These are phyloP conservation scores for Dictyostelium purpureum DNA, from an alignment of 78 protist species.

Conservation along the genomic window DNA sequence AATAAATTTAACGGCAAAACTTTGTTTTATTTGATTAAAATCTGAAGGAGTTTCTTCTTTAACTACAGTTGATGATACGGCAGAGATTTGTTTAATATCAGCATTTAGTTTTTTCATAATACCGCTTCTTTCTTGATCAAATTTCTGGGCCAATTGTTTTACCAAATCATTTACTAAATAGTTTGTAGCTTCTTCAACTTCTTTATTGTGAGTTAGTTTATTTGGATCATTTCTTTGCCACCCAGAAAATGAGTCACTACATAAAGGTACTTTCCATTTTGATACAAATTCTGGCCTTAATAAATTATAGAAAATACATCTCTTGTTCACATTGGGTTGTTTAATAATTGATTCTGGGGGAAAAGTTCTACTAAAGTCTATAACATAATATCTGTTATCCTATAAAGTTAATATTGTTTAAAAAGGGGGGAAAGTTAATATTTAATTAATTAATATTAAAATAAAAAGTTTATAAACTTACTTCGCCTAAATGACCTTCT, in stretches of 20 bases:
- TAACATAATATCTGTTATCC: constrained; percentile 71
- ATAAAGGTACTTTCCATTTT: constrained; percentile 52
- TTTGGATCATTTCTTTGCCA: constrained; percentile 66
- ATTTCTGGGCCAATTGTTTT: constrained; percentile 1
- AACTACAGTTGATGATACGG: not conserved
- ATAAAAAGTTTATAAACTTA: not conserved
- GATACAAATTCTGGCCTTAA: constrained; percentile 80
- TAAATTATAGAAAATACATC: constrained; percentile 74
- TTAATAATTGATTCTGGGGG: constrained; percentile 79
- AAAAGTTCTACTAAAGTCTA: constrained; percentile 85
- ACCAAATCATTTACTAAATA: not conserved
- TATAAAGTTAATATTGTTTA: not conserved
- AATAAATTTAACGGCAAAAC: constrained; percentile 33
- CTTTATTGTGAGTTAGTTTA: constrained; percentile 34
- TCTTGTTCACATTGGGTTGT: constrained; percentile 40
- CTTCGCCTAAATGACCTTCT: constrained; percentile 65
- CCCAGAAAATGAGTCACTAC: constrained; percentile 79
- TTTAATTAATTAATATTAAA: not conserved
- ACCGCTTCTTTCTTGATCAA: constrained; percentile 42
- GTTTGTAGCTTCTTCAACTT: constrained; percentile 58
- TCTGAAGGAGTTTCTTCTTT: constrained; percentile 40
- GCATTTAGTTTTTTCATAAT: not conserved
- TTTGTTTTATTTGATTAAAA: constrained; percentile 49
- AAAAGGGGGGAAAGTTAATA: not conserved
- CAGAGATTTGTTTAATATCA: not conserved